Conservation (phyloP, 768 basidiomycete species). For the Rhodotorula taiwanensis region DNA sequence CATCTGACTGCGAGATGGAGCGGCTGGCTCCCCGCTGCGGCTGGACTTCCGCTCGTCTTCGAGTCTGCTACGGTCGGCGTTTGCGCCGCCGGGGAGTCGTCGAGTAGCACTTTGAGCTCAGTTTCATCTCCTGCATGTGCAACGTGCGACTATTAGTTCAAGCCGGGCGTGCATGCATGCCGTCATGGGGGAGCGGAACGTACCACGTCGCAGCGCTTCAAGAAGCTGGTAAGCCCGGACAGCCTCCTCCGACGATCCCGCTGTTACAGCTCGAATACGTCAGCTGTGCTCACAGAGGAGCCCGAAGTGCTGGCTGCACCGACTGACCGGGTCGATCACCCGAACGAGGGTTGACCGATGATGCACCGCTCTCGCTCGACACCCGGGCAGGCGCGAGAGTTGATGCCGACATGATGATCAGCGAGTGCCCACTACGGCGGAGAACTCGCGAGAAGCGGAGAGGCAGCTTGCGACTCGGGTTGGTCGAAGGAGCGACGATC, state of each 20-base stretch:
- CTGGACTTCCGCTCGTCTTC: conserved; percentile 23
- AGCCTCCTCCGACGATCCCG: conserved; percentile 42
- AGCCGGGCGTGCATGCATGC: no score
- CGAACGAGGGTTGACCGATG: no score
- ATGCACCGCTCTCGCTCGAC: no score
- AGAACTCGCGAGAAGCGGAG: no score
- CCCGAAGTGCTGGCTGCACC: no score
- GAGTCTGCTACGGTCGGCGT: conserved; percentile 26
- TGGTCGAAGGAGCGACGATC: no score
- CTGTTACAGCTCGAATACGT: background rate
- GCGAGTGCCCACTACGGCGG: no score
- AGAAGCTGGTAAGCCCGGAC: conserved; percentile 24
- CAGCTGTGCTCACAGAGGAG: no score
- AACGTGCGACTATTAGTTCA: conserved; percentile 10
- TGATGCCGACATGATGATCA: no score
- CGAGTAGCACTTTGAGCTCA: conserved; percentile 42
- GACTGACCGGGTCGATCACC: no score
- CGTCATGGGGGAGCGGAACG: background rate
- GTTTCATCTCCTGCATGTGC: conserved; percentile 39
- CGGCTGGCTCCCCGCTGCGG: conserved; percentile 8
- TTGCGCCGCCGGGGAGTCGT: conserved; percentile 35
- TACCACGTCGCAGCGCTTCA: conserved; percentile 30
- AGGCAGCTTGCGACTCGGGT: no score
- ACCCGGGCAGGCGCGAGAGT: no score
- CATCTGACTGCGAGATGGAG: conserved; percentile 35